phyloP scores from a whole-genome alignment of 2,329 filamentous ascomycete species.

The Pseudogymnoascus destructans region DNA sequence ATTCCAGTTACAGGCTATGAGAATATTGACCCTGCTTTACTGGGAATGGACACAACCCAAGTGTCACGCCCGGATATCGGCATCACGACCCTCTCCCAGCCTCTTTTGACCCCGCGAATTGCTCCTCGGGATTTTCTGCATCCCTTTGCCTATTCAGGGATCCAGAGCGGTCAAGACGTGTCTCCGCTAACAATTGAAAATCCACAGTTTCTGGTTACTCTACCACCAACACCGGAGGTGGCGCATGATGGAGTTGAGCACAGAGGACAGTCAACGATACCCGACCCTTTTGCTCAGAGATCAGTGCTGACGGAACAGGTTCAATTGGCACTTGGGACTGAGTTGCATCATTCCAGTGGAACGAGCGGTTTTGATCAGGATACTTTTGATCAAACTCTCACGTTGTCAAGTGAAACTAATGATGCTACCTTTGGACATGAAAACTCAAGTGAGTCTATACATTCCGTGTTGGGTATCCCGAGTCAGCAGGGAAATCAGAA shows the following conservation, averaged over 20 bases:
- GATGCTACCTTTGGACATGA: background rate
- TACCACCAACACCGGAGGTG: background rate
- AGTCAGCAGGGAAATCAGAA: background rate
- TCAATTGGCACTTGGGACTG: background rate
- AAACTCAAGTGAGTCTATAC: background rate
- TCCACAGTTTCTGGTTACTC: background rate
- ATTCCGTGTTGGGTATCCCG: no score
- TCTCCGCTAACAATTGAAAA: conserved; percentile 2
- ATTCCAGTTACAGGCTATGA: background rate
- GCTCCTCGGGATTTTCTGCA: background rate
- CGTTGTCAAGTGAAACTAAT: background rate
- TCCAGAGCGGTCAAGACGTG: background rate
- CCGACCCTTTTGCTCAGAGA: background rate
- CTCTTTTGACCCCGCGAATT: background rate
- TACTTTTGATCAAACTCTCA: background rate
- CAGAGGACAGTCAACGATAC: background rate
- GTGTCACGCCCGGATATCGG: background rate
- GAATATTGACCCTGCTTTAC: background rate
- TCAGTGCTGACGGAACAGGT: background rate
- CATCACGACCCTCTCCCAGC: background rate
- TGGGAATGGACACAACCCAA: background rate
- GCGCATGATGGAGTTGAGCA: background rate
- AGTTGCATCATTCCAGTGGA: background rate
- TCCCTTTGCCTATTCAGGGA: background rate
- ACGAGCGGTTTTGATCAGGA: background rate